Conservation (phyloP, 2,329 filamentous ascomycete genomes). For the Penicillium rolfsii region DNA sequence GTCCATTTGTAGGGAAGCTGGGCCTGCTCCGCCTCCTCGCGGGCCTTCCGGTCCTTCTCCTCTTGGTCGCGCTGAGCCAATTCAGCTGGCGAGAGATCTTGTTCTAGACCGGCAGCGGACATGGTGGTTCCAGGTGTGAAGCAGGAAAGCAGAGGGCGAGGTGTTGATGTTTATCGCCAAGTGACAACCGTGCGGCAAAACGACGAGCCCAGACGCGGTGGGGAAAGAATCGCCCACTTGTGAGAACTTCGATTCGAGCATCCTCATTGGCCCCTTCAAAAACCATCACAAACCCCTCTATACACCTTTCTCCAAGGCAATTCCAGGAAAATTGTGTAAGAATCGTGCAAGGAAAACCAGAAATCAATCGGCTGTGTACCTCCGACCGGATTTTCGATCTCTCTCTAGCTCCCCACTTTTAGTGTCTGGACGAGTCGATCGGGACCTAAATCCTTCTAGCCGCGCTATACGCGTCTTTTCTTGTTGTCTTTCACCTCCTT, state of each 20-base stretch:
- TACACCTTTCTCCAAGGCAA: neutral
- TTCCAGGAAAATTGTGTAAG: neutral
- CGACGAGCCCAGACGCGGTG: neutral
- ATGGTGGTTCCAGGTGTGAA: conserved; percentile 23
- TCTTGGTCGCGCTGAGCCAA: conserved; percentile 56
- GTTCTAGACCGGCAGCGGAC: conserved; percentile 39
- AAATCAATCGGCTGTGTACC: too few relatives aligned
- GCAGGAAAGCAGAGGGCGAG: conserved; percentile 1
- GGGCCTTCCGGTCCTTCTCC: conserved; percentile 64
- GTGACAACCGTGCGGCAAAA: conserved; percentile 7
- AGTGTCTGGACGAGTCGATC: neutral
- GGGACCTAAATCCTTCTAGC: conserved; percentile 10
- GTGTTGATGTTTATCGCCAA: neutral
- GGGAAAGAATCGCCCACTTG: neutral
- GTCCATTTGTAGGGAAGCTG: conserved; percentile 96
- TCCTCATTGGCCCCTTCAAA: neutral
- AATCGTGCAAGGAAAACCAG: neutral
- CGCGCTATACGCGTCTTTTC: conserved; percentile 26
- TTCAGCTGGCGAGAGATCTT: conserved; percentile 36
- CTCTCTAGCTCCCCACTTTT: neutral
- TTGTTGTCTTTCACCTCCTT: conserved; percentile 15
- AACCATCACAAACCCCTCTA: neutral
- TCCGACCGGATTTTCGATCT: neutral
- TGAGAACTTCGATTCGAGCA: neutral
- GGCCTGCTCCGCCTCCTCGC: conserved; percentile 84